phyloP scores from a whole-genome alignment of 2,329 filamentous ascomycete species.

The Blumeriella jaapii region DNA sequence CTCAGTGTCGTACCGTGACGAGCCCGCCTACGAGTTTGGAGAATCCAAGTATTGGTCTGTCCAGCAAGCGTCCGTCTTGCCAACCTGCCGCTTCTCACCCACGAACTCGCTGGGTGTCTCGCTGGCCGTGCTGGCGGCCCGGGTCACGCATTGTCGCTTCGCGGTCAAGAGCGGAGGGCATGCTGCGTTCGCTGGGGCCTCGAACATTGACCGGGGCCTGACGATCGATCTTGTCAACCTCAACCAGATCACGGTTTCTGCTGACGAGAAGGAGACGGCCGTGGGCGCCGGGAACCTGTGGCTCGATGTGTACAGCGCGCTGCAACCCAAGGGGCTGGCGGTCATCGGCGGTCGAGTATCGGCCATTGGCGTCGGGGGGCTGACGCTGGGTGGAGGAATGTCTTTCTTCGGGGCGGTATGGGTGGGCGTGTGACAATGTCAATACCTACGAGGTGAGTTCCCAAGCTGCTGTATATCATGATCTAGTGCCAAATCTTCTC shows the following conservation, averaged over 20 bases:
- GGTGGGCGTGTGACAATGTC: constrained; percentile 37
- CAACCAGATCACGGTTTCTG: constrained; percentile 19
- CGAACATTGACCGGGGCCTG: constrained; percentile 38
- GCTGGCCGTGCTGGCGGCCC: constrained; percentile 7
- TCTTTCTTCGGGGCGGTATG: constrained; percentile 28
- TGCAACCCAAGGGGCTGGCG: constrained; percentile 26
- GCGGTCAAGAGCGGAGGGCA: constrained; percentile 21
- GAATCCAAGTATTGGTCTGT: constrained; percentile 26
- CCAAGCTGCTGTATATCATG: not conserved
- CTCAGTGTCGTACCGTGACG: constrained; percentile 13
- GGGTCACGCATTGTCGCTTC: constrained; percentile 14
- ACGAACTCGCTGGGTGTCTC: constrained; percentile 14
- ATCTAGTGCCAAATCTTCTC: not conserved
- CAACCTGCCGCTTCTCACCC: constrained; percentile 18
- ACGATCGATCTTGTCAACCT: constrained; percentile 35
- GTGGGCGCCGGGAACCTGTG: constrained; percentile 31
- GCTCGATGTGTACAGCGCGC: constrained; percentile 29
- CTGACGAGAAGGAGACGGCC: constrained; percentile 22
- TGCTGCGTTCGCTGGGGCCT: constrained; percentile 31
- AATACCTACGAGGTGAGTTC: constrained; percentile 29
- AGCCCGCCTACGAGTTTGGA: constrained; percentile 9
- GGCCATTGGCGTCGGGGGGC: constrained; percentile 15
- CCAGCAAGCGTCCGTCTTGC: constrained; percentile 11
- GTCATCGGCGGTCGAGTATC: constrained; percentile 30
- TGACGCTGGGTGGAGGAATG: constrained; percentile 18